phyloP scores from a whole-genome alignment of 2,329 filamentous ascomycete genomes.

The Claviceps digitariae region DNA sequence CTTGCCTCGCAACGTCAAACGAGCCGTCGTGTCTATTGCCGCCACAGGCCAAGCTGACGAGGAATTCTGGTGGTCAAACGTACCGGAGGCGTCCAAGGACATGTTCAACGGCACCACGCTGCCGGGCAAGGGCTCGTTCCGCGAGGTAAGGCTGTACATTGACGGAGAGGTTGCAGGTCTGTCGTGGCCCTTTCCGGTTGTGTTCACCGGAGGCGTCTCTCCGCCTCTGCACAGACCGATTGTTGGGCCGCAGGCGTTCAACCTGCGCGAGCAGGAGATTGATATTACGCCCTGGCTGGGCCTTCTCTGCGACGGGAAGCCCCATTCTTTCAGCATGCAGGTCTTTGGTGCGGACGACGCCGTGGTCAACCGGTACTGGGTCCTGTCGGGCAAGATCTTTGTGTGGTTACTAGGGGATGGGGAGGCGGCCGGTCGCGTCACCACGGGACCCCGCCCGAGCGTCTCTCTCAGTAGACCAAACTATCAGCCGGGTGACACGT shows the following conservation, averaged over 20 bases:
- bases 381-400: conserved; percentile 68
- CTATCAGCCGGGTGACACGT: background rate
- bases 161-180: conserved; percentile 62
- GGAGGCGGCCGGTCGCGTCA: conserved; percentile 25
- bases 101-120: conserved; percentile 47
- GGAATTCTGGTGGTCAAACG: conserved; percentile 80
- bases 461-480: background rate
- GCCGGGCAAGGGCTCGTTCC: conserved; percentile 58
- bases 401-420: conserved; percentile 59
- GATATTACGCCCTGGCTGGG: conserved; percentile 69
- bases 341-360: conserved; percentile 51
- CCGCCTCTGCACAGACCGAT: conserved; percentile 67
- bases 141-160: conserved; percentile 65
- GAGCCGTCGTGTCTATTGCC: conserved; percentile 62
- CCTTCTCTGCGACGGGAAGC: conserved; percentile 48
- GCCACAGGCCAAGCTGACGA: conserved; percentile 64
- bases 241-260: conserved; percentile 66
- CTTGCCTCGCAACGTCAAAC: conserved; percentile 53
- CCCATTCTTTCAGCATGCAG: conserved; percentile 54
- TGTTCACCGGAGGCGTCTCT: conserved; percentile 71
- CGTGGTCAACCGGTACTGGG: conserved; percentile 41
- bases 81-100: conserved; percentile 45
- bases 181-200: conserved; percentile 68
- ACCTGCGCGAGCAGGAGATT: conserved; percentile 67
- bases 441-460: conserved; percentile 19